These are phyloP conservation scores for Serendipita indica DNA, from an alignment of 768 basidiomycete genomes.

Conservation along the genomic window DNA sequence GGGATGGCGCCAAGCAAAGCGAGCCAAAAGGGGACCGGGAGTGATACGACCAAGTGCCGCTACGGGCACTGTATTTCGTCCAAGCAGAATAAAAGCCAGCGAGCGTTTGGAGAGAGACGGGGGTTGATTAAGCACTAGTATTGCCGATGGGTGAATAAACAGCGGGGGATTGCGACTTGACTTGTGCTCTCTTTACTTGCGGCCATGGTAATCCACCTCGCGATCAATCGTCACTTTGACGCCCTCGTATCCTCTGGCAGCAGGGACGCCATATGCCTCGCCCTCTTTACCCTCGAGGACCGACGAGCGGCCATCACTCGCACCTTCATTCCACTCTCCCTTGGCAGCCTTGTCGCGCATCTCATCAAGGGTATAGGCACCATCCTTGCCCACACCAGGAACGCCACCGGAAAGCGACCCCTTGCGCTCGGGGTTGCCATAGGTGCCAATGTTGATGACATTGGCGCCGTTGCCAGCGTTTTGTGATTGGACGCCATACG, in stretches of 20 bases:
- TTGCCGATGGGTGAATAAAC: no score
- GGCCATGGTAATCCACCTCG: constrained; percentile 32
- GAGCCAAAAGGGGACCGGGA: no score
- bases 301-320: constrained; percentile 16
- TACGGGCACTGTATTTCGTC: no score
- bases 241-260: constrained; percentile 22
- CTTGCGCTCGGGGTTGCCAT: constrained; percentile 15
- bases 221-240: constrained; percentile 46
- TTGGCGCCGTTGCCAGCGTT: constrained; percentile 13
- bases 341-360: constrained; percentile 18
- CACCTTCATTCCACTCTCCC: constrained; percentile 24
- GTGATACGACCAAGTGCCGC: no score
- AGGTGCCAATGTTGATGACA: constrained; percentile 15
- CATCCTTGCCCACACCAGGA: not conserved
- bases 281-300: constrained; percentile 13
- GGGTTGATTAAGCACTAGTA: no score
- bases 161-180: no score
- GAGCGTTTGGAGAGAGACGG: no score
- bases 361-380: constrained; percentile 23
- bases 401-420: not conserved
- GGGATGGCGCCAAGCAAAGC: no score
- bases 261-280: constrained; percentile 11
- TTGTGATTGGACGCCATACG: not conserved
- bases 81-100: no score
- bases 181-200: no score